phyloP scores from a whole-genome alignment of 345 rosid species.

The Trapa bicornis region DNA sequence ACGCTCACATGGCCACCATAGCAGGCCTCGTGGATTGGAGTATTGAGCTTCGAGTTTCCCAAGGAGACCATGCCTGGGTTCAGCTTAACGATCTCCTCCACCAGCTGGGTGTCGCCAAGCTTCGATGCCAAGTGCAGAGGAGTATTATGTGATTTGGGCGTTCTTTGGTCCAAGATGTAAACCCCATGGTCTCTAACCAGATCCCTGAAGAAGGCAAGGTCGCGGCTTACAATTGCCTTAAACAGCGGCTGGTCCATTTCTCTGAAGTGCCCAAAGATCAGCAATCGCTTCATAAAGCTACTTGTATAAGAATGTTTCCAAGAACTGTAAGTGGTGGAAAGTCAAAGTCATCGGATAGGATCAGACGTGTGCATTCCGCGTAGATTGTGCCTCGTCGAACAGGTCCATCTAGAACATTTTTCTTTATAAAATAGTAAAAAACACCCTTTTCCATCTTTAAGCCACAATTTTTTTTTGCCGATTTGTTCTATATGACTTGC shows the following conservation, averaged over 20 bases:
- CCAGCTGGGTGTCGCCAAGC: neutral
- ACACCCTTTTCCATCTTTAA: no score
- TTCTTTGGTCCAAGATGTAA: neutral
- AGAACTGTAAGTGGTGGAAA: no score
- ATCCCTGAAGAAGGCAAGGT: neutral
- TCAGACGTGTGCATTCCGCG: no score
- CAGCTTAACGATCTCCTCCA: constrained; percentile 2
- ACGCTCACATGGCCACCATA: constrained; percentile 1
- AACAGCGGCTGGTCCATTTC: constrained; percentile 1
- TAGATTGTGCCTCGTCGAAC: no score
- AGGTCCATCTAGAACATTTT: no score
- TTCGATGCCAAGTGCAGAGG: constrained; percentile 1
- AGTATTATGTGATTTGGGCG: neutral
- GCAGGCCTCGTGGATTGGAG: constrained; percentile 2
- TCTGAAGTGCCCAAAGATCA: neutral
- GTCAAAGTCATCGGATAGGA: no score
- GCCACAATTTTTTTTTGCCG: no score
- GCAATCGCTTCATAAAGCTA: neutral
- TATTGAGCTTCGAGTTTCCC: constrained; percentile 1
- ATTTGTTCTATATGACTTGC: no score
- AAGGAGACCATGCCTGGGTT: neutral
- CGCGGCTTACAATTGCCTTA: neutral
- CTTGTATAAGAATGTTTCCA: no score
- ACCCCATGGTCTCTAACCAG: neutral
- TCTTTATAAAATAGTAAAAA: no score